phyloP scores from a whole-genome alignment of 2,329 filamentous ascomycete genomes.

The Teratosphaeria epicoccoides region DNA sequence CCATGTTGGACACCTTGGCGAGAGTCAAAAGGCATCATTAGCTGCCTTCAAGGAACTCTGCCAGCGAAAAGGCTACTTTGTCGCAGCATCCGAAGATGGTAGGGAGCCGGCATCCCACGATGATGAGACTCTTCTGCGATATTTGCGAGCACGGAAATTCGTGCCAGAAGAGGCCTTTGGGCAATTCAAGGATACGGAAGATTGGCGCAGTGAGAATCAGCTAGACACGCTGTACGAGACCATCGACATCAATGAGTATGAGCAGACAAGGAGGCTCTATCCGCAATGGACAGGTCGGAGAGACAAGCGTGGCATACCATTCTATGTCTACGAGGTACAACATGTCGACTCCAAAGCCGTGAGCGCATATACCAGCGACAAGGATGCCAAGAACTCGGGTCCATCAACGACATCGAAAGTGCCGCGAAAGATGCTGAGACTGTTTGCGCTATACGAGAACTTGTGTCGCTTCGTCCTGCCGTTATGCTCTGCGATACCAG shows the following conservation, averaged over 20 bases:
- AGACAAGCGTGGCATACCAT: slow-evolving; percentile 80
- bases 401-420: slow-evolving; percentile 48
- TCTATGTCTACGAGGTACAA: slow-evolving; percentile 83
- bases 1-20: slow-evolving; percentile 68
- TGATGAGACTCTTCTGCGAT: slow-evolving; percentile 68
- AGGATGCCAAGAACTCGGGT: slow-evolving; percentile 12
- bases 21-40: slow-evolving; percentile 57
- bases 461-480: slow-evolving; percentile 79
- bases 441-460: slow-evolving; percentile 92
- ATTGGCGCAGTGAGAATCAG: slow-evolving; percentile 72
- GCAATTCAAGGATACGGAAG: slow-evolving; percentile 81
- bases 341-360: slow-evolving; percentile 76
- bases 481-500: slow-evolving; percentile 63
- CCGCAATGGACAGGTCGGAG: slow-evolving; percentile 90
- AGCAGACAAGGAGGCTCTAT: slow-evolving; percentile 69
- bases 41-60: slow-evolving; percentile 60
- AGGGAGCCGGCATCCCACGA: slow-evolving; percentile 50
- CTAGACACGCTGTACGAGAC: slow-evolving; percentile 72
- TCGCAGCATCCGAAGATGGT: slow-evolving; percentile 32
- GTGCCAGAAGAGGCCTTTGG: slow-evolving; percentile 62
- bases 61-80: slow-evolving; percentile 54
- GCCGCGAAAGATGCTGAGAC: slow-evolving; percentile 64
- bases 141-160: slow-evolving; percentile 75
- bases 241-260: slow-evolving; percentile 76
- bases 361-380: slow-evolving; percentile 60